Evolutionary conservation across 108 stramenopile species (phyloP).

Genomic region (Tribonema minus): DNA sequence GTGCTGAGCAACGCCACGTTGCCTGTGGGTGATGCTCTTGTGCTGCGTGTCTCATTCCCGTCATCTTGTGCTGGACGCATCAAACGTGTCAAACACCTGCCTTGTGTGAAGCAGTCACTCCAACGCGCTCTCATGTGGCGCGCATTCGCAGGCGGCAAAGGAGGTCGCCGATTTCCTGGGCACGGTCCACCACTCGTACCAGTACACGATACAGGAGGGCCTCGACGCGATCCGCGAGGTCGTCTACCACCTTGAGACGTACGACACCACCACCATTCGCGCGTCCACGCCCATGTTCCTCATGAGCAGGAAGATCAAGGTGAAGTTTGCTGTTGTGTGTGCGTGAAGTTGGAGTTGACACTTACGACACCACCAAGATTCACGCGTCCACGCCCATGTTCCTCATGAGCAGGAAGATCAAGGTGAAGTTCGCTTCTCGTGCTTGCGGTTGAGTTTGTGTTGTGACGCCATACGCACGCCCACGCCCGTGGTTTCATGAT

Average conservation of each 20-base stretch:
- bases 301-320: constrained; percentile 96
- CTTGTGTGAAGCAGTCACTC: too few relatives aligned
- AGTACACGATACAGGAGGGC: constrained; percentile 93
- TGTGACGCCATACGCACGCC: constrained; percentile 91
- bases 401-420: constrained; percentile 95
- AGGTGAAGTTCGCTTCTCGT: too few relatives aligned
- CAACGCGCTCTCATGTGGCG: too few relatives aligned
- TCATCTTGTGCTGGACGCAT: too few relatives aligned
- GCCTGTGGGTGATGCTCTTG: too few relatives aligned
- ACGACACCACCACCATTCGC: constrained; percentile 93
- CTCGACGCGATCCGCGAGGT: constrained; percentile 94
- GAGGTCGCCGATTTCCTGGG: constrained; percentile 86
- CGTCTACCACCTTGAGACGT: constrained; percentile 87
- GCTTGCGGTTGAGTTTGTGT: too few relatives aligned
- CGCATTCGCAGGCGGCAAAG: constrained; percentile 68
- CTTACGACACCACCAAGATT: constrained; percentile 96
- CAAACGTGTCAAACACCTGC: too few relatives aligned
- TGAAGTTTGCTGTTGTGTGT: too few relatives aligned
- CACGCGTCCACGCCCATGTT: constrained; percentile 96
- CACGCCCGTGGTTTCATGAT: constrained; percentile 97
- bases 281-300: constrained; percentile 97
- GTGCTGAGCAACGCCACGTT: too few relatives aligned
- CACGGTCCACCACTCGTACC: constrained; percentile 94
- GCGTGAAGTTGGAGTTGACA: too few relatives aligned
- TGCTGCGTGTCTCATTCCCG: too few relatives aligned